Conservation (phyloP, 1,139 yeast species). For the Candida neerlandica region DNA sequence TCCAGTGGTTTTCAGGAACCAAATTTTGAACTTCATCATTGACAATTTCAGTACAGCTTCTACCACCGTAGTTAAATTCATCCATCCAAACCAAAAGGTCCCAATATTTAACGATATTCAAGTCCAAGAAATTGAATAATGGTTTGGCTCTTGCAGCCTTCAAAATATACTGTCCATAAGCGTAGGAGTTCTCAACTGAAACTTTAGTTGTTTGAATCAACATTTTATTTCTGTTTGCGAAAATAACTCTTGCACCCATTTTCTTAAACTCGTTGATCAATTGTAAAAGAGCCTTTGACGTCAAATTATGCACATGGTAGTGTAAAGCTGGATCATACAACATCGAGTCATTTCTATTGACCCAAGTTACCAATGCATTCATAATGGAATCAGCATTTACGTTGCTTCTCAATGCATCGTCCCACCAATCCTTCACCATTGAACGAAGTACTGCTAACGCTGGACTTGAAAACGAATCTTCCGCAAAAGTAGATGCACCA, state of each 20-base stretch:
- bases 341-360: slow-evolving; percentile 70
- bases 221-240: slow-evolving; percentile 78
- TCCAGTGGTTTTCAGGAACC: slow-evolving; percentile 76
- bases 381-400: slow-evolving; percentile 83
- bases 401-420: slow-evolving; percentile 72
- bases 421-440: slow-evolving; percentile 93
- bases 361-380: slow-evolving; percentile 85
- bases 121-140: slow-evolving; percentile 77
- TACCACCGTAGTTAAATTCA: slow-evolving; percentile 83
- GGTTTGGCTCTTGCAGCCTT: slow-evolving; percentile 82
- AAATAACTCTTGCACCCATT: slow-evolving; percentile 76
- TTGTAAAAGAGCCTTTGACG: slow-evolving; percentile 82
- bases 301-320: slow-evolving; percentile 84
- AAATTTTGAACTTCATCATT: slow-evolving; percentile 59
- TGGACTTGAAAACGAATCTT: slow-evolving; percentile 78
- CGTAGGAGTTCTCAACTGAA: slow-evolving; percentile 85
- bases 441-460: slow-evolving; percentile 71
- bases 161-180: slow-evolving; percentile 86
- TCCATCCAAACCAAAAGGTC: slow-evolving; percentile 95
- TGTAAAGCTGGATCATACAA: slow-evolving; percentile 79
- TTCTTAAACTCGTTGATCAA: slow-evolving; percentile 77
- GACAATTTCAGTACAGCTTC: slow-evolving; percentile 64
- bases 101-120: slow-evolving; percentile 81
- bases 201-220: slow-evolving; percentile 74
- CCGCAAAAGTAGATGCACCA: slow-evolving; percentile 61